Percentiles rank a stretch among this genome's conserved stretches.
These are phyloP conservation scores for Decorospora gaudefroyi DNA, from an alignment of 2,329 filamentous ascomycete genomes.

Conservation along the genomic window DNA sequence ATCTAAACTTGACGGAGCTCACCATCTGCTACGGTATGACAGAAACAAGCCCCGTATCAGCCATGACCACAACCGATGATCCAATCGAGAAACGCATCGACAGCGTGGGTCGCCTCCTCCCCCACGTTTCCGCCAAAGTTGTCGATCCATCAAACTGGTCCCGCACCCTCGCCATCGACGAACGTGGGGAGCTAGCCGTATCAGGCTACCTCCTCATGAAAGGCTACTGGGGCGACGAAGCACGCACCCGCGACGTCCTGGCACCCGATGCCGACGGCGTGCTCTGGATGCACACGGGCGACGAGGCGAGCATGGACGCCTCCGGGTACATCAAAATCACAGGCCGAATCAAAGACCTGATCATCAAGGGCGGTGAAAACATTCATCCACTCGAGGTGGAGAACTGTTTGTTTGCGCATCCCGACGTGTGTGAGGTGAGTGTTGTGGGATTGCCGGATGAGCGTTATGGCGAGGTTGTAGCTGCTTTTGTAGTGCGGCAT, in stretches of 20 bases:
- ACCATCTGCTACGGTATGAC: conserved; percentile 98
- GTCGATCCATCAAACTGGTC: conserved; percentile 69
- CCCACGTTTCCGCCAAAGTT: conserved; percentile 78
- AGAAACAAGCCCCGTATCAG: conserved; percentile 74
- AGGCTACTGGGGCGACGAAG: conserved; percentile 81
- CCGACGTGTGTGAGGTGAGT: conserved; percentile 72
- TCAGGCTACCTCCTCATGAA: conserved; percentile 88
- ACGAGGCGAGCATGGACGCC: conserved; percentile 83
- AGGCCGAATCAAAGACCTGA: conserved; percentile 90
- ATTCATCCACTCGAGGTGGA: conserved; percentile 94
- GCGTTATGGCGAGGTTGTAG: conserved; percentile 83
- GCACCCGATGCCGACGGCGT: conserved; percentile 60
- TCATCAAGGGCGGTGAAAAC: conserved; percentile 94
- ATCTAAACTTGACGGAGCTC: conserved; percentile 76
- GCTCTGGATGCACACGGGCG: conserved; percentile 88
- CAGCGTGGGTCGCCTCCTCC: conserved; percentile 78
- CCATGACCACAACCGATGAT: conserved; percentile 81
- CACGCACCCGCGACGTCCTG: conserved; percentile 70
- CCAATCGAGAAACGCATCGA: conserved; percentile 72
- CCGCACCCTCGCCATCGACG: conserved; percentile 64
- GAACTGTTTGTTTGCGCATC: conserved; percentile 78
- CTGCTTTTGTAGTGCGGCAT: conserved; percentile 73
- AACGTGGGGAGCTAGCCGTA: conserved; percentile 79
- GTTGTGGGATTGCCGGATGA: conserved; percentile 84
- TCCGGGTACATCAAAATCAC: conserved; percentile 88